Evolutionary conservation across 352 stramenopile genomes (phyloP), one percentile per base, ranked within the genome.

Genomic region (Phytopythium delawarense): DNA sequence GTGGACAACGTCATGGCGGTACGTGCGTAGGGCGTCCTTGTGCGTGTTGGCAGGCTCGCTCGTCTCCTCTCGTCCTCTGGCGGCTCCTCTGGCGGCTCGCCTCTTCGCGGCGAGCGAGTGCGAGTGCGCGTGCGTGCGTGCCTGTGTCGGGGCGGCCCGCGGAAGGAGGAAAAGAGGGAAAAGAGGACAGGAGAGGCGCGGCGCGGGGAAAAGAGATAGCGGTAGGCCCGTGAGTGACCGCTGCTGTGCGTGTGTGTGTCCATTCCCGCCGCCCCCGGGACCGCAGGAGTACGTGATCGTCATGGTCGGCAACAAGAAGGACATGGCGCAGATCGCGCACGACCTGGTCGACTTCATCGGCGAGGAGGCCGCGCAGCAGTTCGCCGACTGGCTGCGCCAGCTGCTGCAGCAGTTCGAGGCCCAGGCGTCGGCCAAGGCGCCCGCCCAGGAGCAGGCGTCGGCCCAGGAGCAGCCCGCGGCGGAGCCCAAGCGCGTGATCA

Each of bases 271-370:
- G 20, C 55, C 37, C 49, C 55, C 55, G 35, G 35, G 35, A 40
- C 35, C 35, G 35, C 50, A 61, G 61, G 83, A 94, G 74, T 94
- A 91, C 66, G 82, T 94, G 53, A 78, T 90, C 61, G 80, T 91
- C 32, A 91, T 94, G 85, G 84, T 94, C 62, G 72, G 78, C 72
- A 94, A 92, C 76, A 90, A 91, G 76, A 92, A 92, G 69, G 87
- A 77, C 55, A 91, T 94, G 83, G 75, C 71, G 62, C 83, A 92
- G 72, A 92, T 94, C 68, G 75, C 79, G 15, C 69, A 85, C 65
- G 85, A 92, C 67, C 79, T 94, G 44, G 74, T 91, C 51, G 83
- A 94, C 61, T 94, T 94, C 39, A 91, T 94, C 62, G 85, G 85
- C 25, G 83, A 90, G 30, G 85, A 94, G 54, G 78, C 81, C 7